Evolutionary conservation across 2,329 filamentous ascomycete genomes (phyloP), one percentile per base, ranked within the genome.

Genomic region (Claviceps lovelessii): DNA sequence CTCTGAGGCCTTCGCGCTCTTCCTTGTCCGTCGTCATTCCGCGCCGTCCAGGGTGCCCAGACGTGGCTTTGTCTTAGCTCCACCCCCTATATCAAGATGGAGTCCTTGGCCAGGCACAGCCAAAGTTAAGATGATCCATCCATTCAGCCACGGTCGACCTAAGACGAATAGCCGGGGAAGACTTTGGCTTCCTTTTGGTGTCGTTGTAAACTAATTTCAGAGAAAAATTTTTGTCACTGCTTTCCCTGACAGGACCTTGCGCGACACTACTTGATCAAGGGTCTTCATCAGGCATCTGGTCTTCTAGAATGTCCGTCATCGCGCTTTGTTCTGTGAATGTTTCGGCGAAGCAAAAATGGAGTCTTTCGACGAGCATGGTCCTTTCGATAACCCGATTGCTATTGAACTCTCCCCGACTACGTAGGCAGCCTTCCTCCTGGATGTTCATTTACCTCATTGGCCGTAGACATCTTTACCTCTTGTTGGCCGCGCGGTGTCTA

Each of bases 161-260:
- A 48, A 7, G 47, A 49, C n/a, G 4, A 49, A 37, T 49, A 51
- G 29, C 65, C 66, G 64, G 65, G 64, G 64, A 67, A 61, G 29
- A 45, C 61, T 66, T 66, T 65, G 65, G 65, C 58, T 49, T 11
- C 15, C 17, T 17, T 41, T 41, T 41, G 39, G n/a, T 41, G 15
- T 41, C 39, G n/a, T 41, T n/a, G 7, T 41, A 3, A 41, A 41
- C 7, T n/a, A 41, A 41, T 41, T 41, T 41, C 15, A 23, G 39
- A 5, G 39, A 41, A 17, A 41, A n/a, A 41, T n/a, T 41, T 41
- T 17, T n/a, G 17, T n/a, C 39, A 46, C 55, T 62, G 61, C 54
- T 41, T 53, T 10, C 42, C 42, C n/a, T 39, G 15, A 37, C 15
- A 41, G 17, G 7, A 17, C 15, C 17, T 41, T 41, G 39, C 4